A percentile compares a stretch with the other conserved stretches of the same genome.
Evolutionary conservation across 176 grass and related monocot species (phyloP).

Genomic region (Leersia perrieri): DNA sequence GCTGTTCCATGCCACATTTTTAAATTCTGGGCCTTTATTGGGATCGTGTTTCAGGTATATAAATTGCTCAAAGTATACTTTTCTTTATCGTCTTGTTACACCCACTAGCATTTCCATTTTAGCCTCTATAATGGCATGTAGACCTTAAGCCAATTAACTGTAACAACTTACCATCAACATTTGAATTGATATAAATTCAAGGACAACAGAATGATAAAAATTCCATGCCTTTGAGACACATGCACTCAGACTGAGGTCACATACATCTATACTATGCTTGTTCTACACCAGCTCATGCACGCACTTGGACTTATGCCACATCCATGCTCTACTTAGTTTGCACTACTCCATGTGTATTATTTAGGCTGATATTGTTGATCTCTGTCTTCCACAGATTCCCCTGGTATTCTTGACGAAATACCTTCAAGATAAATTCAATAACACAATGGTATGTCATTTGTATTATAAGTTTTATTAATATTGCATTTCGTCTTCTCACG

Average conservation of each 20-base stretch:
- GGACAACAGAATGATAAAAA: background rate
- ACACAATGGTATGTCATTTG: slow-evolving; percentile 60
- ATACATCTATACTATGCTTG: background rate
- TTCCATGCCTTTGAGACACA: background rate
- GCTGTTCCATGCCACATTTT: slow-evolving; percentile 95
- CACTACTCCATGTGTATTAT: background rate
- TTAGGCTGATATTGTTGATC: slow-evolving; percentile 27
- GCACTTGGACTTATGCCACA: background rate
- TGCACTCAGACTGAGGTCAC: background rate
- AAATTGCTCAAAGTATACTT: background rate
- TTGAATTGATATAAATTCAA: background rate
- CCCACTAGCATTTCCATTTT: background rate
- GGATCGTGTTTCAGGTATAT: slow-evolving; percentile 88
- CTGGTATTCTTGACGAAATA: slow-evolving; percentile 82
- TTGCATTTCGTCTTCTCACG: background rate
- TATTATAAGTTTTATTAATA: background rate
- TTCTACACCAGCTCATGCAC: background rate
- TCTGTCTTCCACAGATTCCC: slow-evolving; percentile 56
- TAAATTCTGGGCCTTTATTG: slow-evolving; percentile 96
- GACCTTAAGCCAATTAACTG: background rate
- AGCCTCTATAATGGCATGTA: background rate
- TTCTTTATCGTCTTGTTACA: background rate
- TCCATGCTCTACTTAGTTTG: background rate
- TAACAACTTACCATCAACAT: slow-evolving; percentile 3
- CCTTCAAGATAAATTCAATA: slow-evolving; percentile 78